Conservation (phyloP, 306 rosid genomes). For the Adenanthera pavonina region DNA sequence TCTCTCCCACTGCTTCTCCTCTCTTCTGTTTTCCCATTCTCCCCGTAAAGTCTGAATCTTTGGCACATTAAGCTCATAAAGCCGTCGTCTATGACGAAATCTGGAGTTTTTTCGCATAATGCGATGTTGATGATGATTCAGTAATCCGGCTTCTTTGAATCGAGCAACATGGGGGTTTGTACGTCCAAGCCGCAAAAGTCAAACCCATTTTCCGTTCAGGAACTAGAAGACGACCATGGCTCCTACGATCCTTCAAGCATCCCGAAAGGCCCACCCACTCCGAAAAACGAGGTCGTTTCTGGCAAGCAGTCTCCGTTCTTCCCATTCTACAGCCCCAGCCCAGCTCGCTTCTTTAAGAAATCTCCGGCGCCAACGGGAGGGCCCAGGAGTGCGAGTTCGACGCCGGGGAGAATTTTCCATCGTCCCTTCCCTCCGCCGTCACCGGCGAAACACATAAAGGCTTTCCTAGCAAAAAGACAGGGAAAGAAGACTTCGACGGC, state of each 20-base stretch:
- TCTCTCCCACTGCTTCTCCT: neutral
- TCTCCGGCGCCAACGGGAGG: constrained; percentile 60
- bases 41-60: constrained; percentile 35
- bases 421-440: constrained; percentile 96
- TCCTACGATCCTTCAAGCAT: constrained; percentile 49
- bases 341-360: constrained; percentile 70
- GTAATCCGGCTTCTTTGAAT: constrained; percentile 38
- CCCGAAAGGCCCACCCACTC: constrained; percentile 55
- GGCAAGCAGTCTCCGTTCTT: constrained; percentile 76
- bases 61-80: constrained; percentile 30
- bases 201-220: constrained; percentile 70
- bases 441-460: constrained; percentile 92
- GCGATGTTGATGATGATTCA: constrained; percentile 38
- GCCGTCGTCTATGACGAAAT: neutral
- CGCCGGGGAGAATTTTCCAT: constrained; percentile 89
- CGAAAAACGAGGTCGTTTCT: constrained; percentile 53
- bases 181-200: constrained; percentile 84
- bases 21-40: neutral
- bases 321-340: constrained; percentile 94
- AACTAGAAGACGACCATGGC: constrained; percentile 39
- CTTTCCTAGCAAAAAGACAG: constrained; percentile 76
- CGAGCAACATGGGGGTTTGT: constrained; percentile 77
- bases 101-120: constrained; percentile 13
- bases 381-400: constrained; percentile 68
- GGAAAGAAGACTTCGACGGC: constrained; percentile 74